Conservation (phyloP, 257 asterid species). For the Ocimum tenuiflorum region DNA sequence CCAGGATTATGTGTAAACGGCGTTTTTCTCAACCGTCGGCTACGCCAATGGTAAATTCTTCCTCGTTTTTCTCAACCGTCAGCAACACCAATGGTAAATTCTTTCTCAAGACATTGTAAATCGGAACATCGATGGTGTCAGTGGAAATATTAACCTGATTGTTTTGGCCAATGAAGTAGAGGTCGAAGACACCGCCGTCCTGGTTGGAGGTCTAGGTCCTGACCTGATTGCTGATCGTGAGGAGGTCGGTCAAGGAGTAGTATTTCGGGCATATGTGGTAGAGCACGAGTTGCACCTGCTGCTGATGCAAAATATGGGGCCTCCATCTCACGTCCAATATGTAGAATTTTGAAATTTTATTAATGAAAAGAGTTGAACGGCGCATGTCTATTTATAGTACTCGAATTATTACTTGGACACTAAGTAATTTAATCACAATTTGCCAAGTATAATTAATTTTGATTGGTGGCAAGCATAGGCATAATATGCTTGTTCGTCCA, state of each 20-base stretch:
- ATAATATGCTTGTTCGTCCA: too few relatives aligned
- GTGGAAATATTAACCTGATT: constrained; percentile 64
- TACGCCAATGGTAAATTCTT: too few relatives aligned
- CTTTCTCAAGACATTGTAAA: constrained; percentile 45
- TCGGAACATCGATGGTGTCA: constrained; percentile 37
- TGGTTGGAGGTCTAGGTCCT: constrained; percentile 69
- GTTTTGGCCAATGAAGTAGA: constrained; percentile 37
- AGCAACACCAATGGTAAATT: constrained; percentile 58
- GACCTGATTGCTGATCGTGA: constrained; percentile 81
- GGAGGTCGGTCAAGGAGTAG: constrained; percentile 43
- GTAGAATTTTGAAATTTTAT: too few relatives aligned
- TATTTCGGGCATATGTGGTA: constrained; percentile 63
- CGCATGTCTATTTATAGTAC: too few relatives aligned
- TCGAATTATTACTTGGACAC: too few relatives aligned
- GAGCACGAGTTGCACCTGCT: constrained; percentile 55
- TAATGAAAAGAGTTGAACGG: too few relatives aligned
- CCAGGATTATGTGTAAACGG: constrained; percentile 27
- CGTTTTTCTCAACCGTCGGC: constrained; percentile 10
- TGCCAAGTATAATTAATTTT: too few relatives aligned
- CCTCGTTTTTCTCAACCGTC: constrained; percentile 46
- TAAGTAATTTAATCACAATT: too few relatives aligned
- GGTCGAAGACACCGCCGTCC: constrained; percentile 44
- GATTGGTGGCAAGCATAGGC: too few relatives aligned
- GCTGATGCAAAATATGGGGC: too few relatives aligned
- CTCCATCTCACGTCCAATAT: too few relatives aligned